Conservation (phyloP, 2,329 filamentous ascomycete species). For the Diaporthe helianthi region DNA sequence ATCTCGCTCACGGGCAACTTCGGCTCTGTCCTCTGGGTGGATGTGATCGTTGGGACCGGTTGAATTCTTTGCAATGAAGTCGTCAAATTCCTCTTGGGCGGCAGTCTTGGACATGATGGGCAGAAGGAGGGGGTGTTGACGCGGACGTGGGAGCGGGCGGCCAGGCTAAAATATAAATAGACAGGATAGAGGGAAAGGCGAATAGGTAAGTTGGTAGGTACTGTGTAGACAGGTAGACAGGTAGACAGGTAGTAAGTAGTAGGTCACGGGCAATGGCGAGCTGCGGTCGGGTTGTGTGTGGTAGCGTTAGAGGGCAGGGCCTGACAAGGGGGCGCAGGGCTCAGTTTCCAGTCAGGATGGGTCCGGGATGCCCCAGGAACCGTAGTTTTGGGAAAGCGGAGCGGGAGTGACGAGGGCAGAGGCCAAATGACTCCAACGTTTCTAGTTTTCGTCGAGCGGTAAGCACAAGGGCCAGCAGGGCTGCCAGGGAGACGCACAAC, state of each 20-base stretch:
- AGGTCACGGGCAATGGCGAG: neutral
- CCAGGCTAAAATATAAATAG: conserved; percentile 48
- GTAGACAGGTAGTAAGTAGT: neutral
- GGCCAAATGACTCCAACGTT: conserved; percentile 23
- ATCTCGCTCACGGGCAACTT: conserved; percentile 45
- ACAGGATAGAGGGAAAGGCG: conserved; percentile 29
- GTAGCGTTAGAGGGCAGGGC: conserved; percentile 20
- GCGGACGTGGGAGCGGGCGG: conserved; percentile 32
- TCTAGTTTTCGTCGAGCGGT: conserved; percentile 25
- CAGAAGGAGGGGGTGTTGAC: conserved; percentile 35
- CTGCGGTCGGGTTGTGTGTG: conserved; percentile 12
- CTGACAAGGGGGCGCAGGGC: conserved; percentile 31
- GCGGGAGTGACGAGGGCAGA: conserved; percentile 18
- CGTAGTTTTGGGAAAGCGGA: conserved; percentile 33
- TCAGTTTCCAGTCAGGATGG: conserved; percentile 34
- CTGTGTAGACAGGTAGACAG: no score
- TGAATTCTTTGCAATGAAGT: conserved; percentile 65
- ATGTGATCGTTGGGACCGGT: conserved; percentile 48
- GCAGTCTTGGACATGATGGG: conserved; percentile 62
- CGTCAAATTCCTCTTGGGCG: conserved; percentile 72
- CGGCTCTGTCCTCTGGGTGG: conserved; percentile 67
- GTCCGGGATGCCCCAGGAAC: conserved; percentile 30
- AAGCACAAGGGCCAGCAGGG: neutral
- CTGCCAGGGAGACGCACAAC: neutral
- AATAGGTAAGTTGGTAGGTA: neutral